Percentiles rank a stretch among this genome's conserved stretches.
These are phyloP conservation scores for Xylariaceae sp. DNA, from an alignment of 2,329 filamentous ascomycete genomes.

Conservation along the genomic window DNA sequence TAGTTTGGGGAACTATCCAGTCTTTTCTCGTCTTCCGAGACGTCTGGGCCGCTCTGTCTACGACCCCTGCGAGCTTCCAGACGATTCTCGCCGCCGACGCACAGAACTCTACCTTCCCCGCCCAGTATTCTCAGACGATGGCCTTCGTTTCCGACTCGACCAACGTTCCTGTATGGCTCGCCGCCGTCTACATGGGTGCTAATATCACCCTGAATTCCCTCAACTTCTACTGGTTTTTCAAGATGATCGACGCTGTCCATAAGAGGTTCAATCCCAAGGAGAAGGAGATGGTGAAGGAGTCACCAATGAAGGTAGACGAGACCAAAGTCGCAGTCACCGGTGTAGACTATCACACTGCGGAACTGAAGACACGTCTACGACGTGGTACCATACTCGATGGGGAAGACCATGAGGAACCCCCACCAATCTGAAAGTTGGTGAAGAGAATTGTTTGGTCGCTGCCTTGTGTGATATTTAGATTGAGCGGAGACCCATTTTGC, in stretches of 20 bases:
- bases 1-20: slow-evolving; percentile 74
- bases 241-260: slow-evolving; percentile 77
- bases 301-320: slow-evolving; percentile 19
- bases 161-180: slow-evolving; percentile 66
- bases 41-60: slow-evolving; percentile 56
- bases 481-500: too few relatives aligned
- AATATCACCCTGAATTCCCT: slow-evolving; percentile 71
- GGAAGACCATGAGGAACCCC: slow-evolving; percentile 26
- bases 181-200: slow-evolving; percentile 60
- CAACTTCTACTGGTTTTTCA: slow-evolving; percentile 82
- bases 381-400: slow-evolving; percentile 27
- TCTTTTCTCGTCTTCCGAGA: slow-evolving; percentile 67
- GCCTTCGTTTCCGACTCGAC: slow-evolving; percentile 44
- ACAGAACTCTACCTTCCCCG: slow-evolving; percentile 21
- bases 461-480: too few relatives aligned
- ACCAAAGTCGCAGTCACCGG: slow-evolving; percentile 27
- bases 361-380: slow-evolving; percentile 18
- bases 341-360: slow-evolving; percentile 23
- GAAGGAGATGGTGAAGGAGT: slow-evolving; percentile 29
- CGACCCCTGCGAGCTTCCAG: slow-evolving; percentile 28
- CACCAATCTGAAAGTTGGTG: slow-evolving; percentile 20
- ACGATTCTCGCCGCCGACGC: slow-evolving; percentile 29
- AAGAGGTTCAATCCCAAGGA: slow-evolving; percentile 64
- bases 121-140: slow-evolving; percentile 40
- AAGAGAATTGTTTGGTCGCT: too few relatives aligned